Conservation (phyloP, 495 filamentous ascomycete genomes). For the Chaetomidium leptoderma region DNA sequence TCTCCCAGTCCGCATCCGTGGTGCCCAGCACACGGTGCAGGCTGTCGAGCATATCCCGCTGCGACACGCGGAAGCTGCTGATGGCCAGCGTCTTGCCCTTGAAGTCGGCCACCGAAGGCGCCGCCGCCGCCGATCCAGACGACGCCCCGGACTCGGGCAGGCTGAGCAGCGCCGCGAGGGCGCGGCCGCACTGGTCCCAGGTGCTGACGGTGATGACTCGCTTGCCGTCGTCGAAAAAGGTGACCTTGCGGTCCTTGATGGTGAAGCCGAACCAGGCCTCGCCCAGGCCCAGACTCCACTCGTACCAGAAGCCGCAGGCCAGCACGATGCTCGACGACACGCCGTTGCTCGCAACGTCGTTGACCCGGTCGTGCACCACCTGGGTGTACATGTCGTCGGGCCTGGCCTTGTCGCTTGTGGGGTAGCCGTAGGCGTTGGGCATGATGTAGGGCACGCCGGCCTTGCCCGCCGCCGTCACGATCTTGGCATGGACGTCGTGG, state of each 20-base stretch:
- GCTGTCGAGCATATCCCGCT: conserved; percentile 46
- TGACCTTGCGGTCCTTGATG: conserved; percentile 29
- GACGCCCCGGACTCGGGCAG: conserved; percentile 44
- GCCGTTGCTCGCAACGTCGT: conserved; percentile 41
- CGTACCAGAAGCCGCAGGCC: conserved; percentile 46
- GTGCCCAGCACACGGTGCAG: conserved; percentile 51
- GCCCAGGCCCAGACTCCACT: conserved; percentile 37
- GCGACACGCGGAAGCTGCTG: conserved; percentile 41
- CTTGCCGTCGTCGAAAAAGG: conserved; percentile 36
- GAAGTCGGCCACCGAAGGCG: conserved; percentile 33
- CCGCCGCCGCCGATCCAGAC: too few relatives aligned
- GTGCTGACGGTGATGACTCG: conserved; percentile 36
- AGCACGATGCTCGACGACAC: conserved; percentile 33
- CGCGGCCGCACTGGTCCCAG: conserved; percentile 42
- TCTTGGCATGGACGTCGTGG: conserved; percentile 36
- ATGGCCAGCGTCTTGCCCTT: conserved; percentile 40
- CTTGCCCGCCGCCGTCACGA: conserved; percentile 55
- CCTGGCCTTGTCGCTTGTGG: not conserved
- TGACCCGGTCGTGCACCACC: not conserved
- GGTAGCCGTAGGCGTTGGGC: conserved; percentile 54
- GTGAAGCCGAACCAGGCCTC: conserved; percentile 32
- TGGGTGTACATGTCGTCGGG: conserved; percentile 31
- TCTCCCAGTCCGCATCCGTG: conserved; percentile 54
- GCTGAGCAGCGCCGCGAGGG: conserved; percentile 37
- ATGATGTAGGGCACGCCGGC: conserved; percentile 59